These are phyloP conservation scores for Monosporascus sp. DNA, from an alignment of 2,329 filamentous ascomycete species.

Conservation along the genomic window DNA sequence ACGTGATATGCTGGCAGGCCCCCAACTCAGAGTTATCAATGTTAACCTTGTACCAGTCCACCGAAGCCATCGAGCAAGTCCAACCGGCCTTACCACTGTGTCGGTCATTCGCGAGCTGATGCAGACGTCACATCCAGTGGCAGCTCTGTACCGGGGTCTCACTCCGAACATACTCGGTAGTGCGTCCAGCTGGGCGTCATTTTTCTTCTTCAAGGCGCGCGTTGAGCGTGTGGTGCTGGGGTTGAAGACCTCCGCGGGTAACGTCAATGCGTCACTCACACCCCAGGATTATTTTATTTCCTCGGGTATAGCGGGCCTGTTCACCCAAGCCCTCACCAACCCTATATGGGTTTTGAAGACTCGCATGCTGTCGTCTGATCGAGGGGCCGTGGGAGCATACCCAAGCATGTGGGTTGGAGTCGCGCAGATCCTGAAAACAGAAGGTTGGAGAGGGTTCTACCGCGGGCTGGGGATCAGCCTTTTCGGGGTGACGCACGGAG, in stretches of 20 bases:
- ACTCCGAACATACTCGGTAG: slow-evolving; percentile 90
- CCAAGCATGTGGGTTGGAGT: slow-evolving; percentile 69
- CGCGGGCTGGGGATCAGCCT: slow-evolving; percentile 78
- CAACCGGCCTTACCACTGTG: slow-evolving; percentile 41
- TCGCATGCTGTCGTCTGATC: slow-evolving; percentile 86
- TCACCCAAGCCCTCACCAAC: slow-evolving; percentile 82
- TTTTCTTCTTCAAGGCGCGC: slow-evolving; percentile 73
- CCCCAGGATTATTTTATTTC: slow-evolving; percentile 75
- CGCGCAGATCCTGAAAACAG: slow-evolving; percentile 57
- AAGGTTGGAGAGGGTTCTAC: slow-evolving; percentile 80
- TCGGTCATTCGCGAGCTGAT: slow-evolving; percentile 47
- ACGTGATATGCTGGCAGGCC: slow-evolving; percentile 18
- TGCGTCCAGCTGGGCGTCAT: slow-evolving; percentile 82
- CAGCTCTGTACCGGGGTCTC: slow-evolving; percentile 81
- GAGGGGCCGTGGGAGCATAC: slow-evolving; percentile 71
- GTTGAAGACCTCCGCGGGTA: slow-evolving; percentile 19
- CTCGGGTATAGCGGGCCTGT: slow-evolving; percentile 62
- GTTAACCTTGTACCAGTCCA: slow-evolving; percentile 34
- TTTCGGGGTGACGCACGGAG: slow-evolving; percentile 84
- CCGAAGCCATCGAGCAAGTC: slow-evolving; percentile 35
- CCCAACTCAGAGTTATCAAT: not conserved
- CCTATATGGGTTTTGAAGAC: slow-evolving; percentile 99
- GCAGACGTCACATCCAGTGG: slow-evolving; percentile 49
- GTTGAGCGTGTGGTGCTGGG: slow-evolving; percentile 43
- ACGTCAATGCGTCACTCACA: slow-evolving; percentile 34